phyloP scores from a whole-genome alignment of 495 filamentous ascomycete genomes.

The Hypoxylon perforatum region DNA sequence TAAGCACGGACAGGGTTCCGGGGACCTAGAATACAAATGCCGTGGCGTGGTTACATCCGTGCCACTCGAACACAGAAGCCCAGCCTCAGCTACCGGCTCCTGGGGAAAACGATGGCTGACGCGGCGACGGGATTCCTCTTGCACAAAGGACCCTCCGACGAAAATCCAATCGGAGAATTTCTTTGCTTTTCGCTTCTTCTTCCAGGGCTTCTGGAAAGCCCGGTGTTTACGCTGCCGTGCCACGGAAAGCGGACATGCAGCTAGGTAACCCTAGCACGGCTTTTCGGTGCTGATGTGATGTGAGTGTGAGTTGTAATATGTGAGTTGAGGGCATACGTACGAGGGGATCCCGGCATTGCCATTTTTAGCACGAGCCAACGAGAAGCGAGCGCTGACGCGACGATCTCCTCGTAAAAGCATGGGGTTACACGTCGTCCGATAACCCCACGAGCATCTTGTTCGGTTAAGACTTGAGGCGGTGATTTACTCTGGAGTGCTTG shows the following conservation, averaged over 20 bases:
- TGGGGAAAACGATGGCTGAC: slow-evolving; percentile 19
- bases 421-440: slow-evolving; percentile 1
- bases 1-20: not conserved
- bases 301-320: not conserved
- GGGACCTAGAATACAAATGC: slow-evolving; percentile 1
- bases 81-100: slow-evolving; percentile 8
- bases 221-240: slow-evolving; percentile 4
- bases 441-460: no score
- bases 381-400: not conserved
- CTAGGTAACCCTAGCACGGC: not conserved
- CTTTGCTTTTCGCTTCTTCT: not conserved
- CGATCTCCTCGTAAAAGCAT: slow-evolving; percentile 9
- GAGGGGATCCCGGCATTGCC: slow-evolving; percentile 16
- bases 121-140: slow-evolving; percentile 4
- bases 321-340: slow-evolving; percentile 28
- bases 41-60: slow-evolving; percentile 17
- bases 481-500: not conserved
- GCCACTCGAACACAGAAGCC: not conserved
- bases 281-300: slow-evolving; percentile 24
- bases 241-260: not conserved
- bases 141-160: not conserved
- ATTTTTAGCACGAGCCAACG: slow-evolving; percentile 27
- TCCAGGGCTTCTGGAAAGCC: slow-evolving; percentile 1
- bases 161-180: slow-evolving; percentile 30
- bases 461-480: slow-evolving; percentile 22